Evolutionary conservation across 768 basidiomycete species (phyloP).

Genomic region (Rhodotorula graminis): DNA sequence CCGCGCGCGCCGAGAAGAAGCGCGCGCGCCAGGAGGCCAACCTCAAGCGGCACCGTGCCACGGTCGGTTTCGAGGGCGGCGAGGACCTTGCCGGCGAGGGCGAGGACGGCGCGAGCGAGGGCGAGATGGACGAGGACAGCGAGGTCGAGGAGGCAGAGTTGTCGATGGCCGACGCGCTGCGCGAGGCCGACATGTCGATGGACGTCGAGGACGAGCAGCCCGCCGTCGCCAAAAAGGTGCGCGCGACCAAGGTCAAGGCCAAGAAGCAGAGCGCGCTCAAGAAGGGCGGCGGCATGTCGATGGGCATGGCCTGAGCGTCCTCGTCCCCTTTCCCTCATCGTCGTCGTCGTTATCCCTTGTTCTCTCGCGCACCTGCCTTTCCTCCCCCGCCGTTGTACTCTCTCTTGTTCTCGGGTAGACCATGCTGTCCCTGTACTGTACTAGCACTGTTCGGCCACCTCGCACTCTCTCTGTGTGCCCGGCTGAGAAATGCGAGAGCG

Average conservation of each 20-base stretch:
- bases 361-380: neutral
- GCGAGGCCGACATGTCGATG: conserved; percentile 33
- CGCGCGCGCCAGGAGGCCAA: conserved; percentile 28
- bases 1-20: conserved; percentile 40
- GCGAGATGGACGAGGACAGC: conserved; percentile 20
- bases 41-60: conserved; percentile 17
- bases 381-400: neutral
- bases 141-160: conserved; percentile 26
- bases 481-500: no score
- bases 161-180: conserved; percentile 27
- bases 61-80: conserved; percentile 35
- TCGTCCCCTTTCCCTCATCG: neutral
- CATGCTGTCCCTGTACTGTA: no score
- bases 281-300: conserved; percentile 28
- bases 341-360: neutral
- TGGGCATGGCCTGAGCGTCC: conserved; percentile 20
- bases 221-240: conserved; percentile 15
- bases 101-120: conserved; percentile 1
- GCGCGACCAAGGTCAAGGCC: conserved; percentile 34
- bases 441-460: no score
- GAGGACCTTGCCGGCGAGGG: conserved; percentile 30
- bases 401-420: neutral
- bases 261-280: conserved; percentile 29
- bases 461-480: no score
- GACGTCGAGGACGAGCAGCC: conserved; percentile 30